Conservation (phyloP, 371 early-diverging fungal species). For the Massospora cicadina region DNA sequence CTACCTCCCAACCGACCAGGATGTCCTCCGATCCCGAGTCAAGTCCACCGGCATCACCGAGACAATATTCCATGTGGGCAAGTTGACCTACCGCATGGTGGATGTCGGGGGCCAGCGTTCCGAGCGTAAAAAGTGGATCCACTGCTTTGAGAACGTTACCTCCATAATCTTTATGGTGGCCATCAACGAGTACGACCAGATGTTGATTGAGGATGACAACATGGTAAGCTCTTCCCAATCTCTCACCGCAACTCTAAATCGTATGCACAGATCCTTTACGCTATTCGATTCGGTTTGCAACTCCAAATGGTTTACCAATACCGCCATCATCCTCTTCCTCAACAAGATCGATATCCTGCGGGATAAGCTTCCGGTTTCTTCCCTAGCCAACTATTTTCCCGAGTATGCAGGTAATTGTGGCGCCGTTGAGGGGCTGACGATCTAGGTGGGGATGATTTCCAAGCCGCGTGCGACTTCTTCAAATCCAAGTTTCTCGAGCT, state of each 20-base stretch:
- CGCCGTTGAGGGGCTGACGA: background rate
- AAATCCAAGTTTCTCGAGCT: slow-evolving; percentile 62
- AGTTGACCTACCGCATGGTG: slow-evolving; percentile 77
- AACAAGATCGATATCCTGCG: slow-evolving; percentile 93
- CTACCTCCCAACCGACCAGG: slow-evolving; percentile 79
- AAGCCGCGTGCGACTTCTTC: slow-evolving; percentile 67
- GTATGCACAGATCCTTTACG: slow-evolving; percentile 89
- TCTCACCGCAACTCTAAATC: slow-evolving; percentile 29
- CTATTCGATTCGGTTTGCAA: slow-evolving; percentile 93
- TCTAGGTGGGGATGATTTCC: slow-evolving; percentile 50
- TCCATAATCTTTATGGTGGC: slow-evolving; percentile 90
- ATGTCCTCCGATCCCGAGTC: slow-evolving; percentile 67
- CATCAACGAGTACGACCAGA: slow-evolving; percentile 88
- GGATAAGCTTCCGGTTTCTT: slow-evolving; percentile 64
- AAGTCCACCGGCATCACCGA: slow-evolving; percentile 85
- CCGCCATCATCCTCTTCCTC: slow-evolving; percentile 84
- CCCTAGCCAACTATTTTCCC: slow-evolving; percentile 64
- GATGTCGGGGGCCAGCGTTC: slow-evolving; percentile 93
- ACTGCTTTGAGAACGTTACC: slow-evolving; percentile 89
- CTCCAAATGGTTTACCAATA: slow-evolving; percentile 81
- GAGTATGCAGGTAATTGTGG: slow-evolving; percentile 42
- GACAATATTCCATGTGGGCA: slow-evolving; percentile 65
- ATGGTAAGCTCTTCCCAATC: slow-evolving; percentile 28
- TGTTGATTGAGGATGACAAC: slow-evolving; percentile 87
- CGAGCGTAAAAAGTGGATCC: slow-evolving; percentile 90